These are phyloP conservation scores for Pseudomassariella vexata DNA, from an alignment of 2,329 filamentous ascomycete species.

Conservation along the genomic window DNA sequence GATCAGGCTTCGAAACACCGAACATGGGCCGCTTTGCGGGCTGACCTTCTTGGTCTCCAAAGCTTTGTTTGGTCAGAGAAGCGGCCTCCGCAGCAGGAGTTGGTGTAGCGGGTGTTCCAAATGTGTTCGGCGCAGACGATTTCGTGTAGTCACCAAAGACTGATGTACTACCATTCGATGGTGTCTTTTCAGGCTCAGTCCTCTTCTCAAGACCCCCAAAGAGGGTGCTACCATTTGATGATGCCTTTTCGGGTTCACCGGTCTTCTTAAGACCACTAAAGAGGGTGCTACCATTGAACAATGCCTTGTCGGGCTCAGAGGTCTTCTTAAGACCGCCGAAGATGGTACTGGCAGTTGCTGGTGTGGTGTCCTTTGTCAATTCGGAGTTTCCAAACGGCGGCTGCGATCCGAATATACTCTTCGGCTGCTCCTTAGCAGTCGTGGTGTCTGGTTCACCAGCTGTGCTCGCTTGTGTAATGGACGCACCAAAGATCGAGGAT, in stretches of 20 bases:
- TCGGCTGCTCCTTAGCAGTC: conserved; percentile 9
- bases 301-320: too few relatives aligned
- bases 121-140: conserved; percentile 12
- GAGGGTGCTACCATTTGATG: conserved; percentile 1
- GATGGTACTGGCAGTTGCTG: conserved; percentile 2
- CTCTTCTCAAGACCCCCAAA: too few relatives aligned
- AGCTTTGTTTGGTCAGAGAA: conserved; percentile 3
- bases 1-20: too few relatives aligned
- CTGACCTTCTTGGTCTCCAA: conserved; percentile 2
- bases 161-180: too few relatives aligned
- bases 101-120: conserved; percentile 15
- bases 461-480: too few relatives aligned
- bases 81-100: neutral
- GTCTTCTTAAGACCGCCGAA: too few relatives aligned
- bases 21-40: conserved; percentile 8
- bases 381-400: conserved; percentile 6
- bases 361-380: conserved; percentile 8
- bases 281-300: too few relatives aligned
- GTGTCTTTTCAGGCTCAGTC: too few relatives aligned
- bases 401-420: conserved; percentile 8
- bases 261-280: too few relatives aligned
- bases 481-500: conserved; percentile 11
- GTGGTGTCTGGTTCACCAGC: conserved; percentile 7
- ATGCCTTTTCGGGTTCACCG: conserved; percentile 3
- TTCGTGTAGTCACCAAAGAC: conserved; percentile 13